phyloP scores from a whole-genome alignment of 1,284 basidiomycete species.

The Puccinia novopanici region DNA sequence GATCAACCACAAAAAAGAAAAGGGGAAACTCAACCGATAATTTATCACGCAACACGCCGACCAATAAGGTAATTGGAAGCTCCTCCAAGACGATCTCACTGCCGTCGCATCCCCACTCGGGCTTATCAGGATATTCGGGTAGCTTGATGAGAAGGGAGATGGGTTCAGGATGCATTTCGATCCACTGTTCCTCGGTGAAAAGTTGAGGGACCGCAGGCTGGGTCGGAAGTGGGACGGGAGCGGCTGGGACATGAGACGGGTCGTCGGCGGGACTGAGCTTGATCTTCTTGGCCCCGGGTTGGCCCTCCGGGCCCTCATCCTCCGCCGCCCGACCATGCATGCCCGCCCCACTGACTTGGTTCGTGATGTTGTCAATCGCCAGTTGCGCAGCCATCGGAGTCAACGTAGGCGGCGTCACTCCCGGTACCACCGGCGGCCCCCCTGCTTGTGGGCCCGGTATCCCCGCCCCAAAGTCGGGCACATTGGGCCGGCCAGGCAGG shows the following conservation, averaged over 20 bases:
- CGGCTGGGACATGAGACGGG: neutral
- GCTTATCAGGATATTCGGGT: conserved; percentile 73
- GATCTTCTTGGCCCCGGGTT: conserved; percentile 42
- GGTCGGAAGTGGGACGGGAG: conserved; percentile 11
- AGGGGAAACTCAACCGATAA: conserved; percentile 40
- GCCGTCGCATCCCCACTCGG: conserved; percentile 89
- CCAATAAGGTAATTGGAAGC: conserved; percentile 74
- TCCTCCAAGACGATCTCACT: conserved; percentile 73
- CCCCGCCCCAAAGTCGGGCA: conserved; percentile 46
- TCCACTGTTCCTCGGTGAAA: conserved; percentile 69
- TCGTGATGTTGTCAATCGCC: conserved; percentile 43
- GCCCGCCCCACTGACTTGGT: conserved; percentile 66
- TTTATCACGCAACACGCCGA: conserved; percentile 82
- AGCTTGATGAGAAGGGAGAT: conserved; percentile 80
- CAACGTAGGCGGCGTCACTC: neutral
- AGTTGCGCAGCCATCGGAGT: conserved; percentile 39
- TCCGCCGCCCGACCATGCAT: conserved; percentile 74
- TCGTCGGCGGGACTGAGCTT: conserved; percentile 22
- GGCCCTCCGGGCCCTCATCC: conserved; percentile 57
- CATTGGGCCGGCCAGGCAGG: conserved; percentile 45
- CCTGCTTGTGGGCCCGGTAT: conserved; percentile 35
- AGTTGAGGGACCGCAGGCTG: conserved; percentile 20
- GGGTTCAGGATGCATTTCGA: conserved; percentile 80
- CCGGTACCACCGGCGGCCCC: neutral
- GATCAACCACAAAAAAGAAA: neutral